Evolutionary conservation across 495 filamentous ascomycete genomes (phyloP).

Genomic region (Podospora anserina): DNA sequence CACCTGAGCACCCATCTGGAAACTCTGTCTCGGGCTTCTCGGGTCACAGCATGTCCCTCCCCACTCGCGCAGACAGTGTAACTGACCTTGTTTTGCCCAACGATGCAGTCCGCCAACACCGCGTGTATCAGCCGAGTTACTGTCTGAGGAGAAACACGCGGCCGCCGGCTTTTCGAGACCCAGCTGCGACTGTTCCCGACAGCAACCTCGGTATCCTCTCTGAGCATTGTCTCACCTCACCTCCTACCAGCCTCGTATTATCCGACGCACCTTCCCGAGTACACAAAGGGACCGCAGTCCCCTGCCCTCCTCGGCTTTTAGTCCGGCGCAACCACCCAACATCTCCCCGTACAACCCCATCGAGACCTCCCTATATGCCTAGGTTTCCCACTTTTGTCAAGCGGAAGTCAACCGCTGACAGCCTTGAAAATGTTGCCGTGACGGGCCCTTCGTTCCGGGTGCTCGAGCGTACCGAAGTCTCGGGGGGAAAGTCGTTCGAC

Average conservation of each 20-base stretch:
- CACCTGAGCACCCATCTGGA: not conserved
- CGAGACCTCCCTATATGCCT: constrained; percentile 44
- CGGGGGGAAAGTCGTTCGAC: constrained; percentile 42
- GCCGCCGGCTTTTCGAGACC: constrained; percentile 7
- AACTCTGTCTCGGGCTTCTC: constrained; percentile 10
- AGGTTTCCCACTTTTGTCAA: constrained; percentile 49
- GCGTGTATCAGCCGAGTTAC: constrained; percentile 15
- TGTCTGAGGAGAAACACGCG: constrained; percentile 12
- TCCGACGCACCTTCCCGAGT: constrained; percentile 4
- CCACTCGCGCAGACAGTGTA: constrained; percentile 14
- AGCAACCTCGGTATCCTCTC: not conserved
- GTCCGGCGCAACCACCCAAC: not conserved
- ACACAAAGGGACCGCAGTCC: constrained; percentile 4
- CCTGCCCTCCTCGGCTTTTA: not conserved
- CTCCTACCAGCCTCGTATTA: constrained; percentile 10
- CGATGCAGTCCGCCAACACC: constrained; percentile 28
- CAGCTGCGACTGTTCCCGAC: constrained; percentile 2
- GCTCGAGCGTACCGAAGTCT: constrained; percentile 43
- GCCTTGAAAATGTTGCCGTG: constrained; percentile 44
- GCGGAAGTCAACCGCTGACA: constrained; percentile 52
- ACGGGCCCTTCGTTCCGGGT: constrained; percentile 48
- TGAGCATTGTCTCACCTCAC: not conserved
- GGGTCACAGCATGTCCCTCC: constrained; percentile 8
- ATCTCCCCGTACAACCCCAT: not conserved
- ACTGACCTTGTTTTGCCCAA: constrained; percentile 17